Percentiles rank a stretch among this genome's conserved stretches.
Evolutionary conservation across 1,284 basidiomycete genomes (phyloP).

Genomic region (Meira miltonrushii): DNA sequence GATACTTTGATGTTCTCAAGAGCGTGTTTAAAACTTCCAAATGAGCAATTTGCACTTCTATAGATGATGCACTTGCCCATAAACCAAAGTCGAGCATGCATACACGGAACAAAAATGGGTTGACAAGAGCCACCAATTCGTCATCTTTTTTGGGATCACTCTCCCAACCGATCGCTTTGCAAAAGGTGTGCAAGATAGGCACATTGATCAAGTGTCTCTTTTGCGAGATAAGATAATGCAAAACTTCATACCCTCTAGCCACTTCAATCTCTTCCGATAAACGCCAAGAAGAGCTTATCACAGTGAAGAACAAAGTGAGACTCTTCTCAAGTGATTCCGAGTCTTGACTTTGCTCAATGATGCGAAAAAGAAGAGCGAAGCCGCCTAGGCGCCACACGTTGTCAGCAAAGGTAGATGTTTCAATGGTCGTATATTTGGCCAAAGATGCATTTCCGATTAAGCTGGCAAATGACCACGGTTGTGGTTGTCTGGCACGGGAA

Average conservation of each 20-base stretch:
- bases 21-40: slow-evolving; percentile 75
- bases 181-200: slow-evolving; percentile 69
- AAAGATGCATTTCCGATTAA: slow-evolving; percentile 54
- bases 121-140: slow-evolving; percentile 63
- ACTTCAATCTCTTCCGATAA: slow-evolving; percentile 45
- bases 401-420: slow-evolving; percentile 66
- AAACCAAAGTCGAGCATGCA: slow-evolving; percentile 84
- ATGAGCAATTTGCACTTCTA: slow-evolving; percentile 65
- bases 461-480: slow-evolving; percentile 27
- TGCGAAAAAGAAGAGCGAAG: slow-evolving; percentile 66
- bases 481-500: slow-evolving; percentile 17
- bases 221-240: slow-evolving; percentile 67
- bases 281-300: slow-evolving; percentile 77
- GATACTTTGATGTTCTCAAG: slow-evolving; percentile 63
- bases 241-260: slow-evolving; percentile 65
- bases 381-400: slow-evolving; percentile 80
- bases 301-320: slow-evolving; percentile 69
- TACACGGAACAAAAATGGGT: slow-evolving; percentile 72
- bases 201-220: slow-evolving; percentile 73
- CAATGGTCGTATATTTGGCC: slow-evolving; percentile 50
- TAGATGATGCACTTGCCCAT: slow-evolving; percentile 63
- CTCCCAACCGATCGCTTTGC: slow-evolving; percentile 77
- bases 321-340: slow-evolving; percentile 61
- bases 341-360: slow-evolving; percentile 73
- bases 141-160: background rate